Evolutionary conservation across 306 rosid species (phyloP), one percentile per base, ranked within the genome.

Genomic region (Glycine tomentella): DNA sequence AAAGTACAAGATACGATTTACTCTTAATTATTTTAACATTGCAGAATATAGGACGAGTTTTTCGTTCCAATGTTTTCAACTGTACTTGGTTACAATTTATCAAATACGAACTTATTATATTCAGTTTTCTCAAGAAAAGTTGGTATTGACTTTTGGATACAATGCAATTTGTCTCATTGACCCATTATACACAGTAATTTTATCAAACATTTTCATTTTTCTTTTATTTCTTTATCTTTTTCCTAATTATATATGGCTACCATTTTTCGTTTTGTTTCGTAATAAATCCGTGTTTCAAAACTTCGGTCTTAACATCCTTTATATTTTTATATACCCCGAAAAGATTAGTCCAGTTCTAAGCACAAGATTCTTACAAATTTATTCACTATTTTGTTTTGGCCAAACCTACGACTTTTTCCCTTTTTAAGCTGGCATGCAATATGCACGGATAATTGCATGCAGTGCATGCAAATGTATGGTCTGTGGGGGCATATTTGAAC

Each of bases 401-500:
- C 15, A 9, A 16, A 9, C 8, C 16, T 44, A 52, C n/a, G 53
- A 67, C 72, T 67, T 44, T 67, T 44, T 16, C 72, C 53, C n/a
- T 9, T 67, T 4, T 16, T 8, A 4, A 6, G 25, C 72, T 67
- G 72, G 72, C 72, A 44, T 67, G 36, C 31, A 25, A 0, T 25
- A 25, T 0, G 33, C 51, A 66, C 14, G 16, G 9, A 38, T 4
- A 25, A 25, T 25, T 25, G 72, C 72, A 44, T 67, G 53, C 72
- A 44, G 16, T 67, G 72, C 51, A 72, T 49, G 9, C 33, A 52
- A 44, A 51, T 7, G 33, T 34, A 69, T 57, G 70, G 7, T 34
- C 34, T 8, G 63, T 33, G 69, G 70, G 5, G 44, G 44, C 45
- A 11, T 40, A 46, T 75, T 75, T 59, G 79, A 75, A 75, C 79